Conservation (phyloP, 208 protist genomes). For the Leishmania tropica region DNA sequence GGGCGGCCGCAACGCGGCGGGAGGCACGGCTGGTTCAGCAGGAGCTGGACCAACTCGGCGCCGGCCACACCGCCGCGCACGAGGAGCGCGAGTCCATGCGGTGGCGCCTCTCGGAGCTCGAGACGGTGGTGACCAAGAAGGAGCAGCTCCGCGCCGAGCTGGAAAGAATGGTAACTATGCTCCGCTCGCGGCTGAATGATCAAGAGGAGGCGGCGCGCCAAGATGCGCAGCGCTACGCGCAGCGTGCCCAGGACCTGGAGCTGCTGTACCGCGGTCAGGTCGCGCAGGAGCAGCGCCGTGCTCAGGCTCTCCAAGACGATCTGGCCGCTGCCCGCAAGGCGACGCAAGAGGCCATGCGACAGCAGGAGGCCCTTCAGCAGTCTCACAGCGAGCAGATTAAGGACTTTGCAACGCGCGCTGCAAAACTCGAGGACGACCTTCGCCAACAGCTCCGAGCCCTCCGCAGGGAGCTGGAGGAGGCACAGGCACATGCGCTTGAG, state of each 20-base stretch:
- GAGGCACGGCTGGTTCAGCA: conserved; percentile 28
- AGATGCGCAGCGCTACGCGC: conserved; percentile 26
- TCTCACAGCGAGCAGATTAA: conserved; percentile 9
- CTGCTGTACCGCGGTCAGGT: conserved; percentile 20
- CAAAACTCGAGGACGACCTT: conserved; percentile 23
- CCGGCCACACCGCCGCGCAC: conserved; percentile 30
- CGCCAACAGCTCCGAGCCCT: conserved; percentile 22
- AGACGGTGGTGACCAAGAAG: conserved; percentile 26
- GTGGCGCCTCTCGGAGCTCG: conserved; percentile 29
- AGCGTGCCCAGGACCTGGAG: conserved; percentile 32
- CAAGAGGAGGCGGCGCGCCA: conserved; percentile 14
- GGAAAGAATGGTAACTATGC: conserved; percentile 16
- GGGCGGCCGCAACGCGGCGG: conserved; percentile 23
- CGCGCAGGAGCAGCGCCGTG: conserved; percentile 25
- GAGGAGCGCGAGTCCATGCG: conserved; percentile 29
- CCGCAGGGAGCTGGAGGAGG: conserved; percentile 29
- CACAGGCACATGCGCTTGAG: conserved; percentile 19
- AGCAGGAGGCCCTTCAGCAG: conserved; percentile 25
- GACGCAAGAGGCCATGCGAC: conserved; percentile 21
- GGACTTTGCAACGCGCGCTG: conserved; percentile 6
- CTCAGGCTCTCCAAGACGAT: conserved; percentile 22
- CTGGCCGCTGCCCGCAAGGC: conserved; percentile 15
- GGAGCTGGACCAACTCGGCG: conserved; percentile 15
- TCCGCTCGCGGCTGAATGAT: conserved; percentile 18
- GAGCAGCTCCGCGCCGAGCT: conserved; percentile 28